These are phyloP conservation scores for Phytophthora cactorum DNA, from an alignment of 352 stramenopile genomes.

Conservation along the genomic window DNA sequence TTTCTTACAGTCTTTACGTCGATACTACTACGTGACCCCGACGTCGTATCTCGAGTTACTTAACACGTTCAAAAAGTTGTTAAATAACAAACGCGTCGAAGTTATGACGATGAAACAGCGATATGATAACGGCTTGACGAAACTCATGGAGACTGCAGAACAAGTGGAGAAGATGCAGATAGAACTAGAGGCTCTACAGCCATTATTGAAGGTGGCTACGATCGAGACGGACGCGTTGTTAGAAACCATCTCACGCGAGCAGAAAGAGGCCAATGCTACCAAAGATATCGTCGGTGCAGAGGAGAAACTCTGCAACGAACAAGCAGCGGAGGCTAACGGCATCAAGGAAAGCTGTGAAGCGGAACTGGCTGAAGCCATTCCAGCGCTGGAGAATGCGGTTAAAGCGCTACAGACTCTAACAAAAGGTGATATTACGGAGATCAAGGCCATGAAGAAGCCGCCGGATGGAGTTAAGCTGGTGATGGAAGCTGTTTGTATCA, in stretches of 20 bases:
- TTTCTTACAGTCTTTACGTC: conserved; percentile 87
- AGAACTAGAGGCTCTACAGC: conserved; percentile 93
- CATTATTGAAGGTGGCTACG: conserved; percentile 92
- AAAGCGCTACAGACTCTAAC: conserved; percentile 94
- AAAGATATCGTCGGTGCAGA: conserved; percentile 86
- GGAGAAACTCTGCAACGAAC: conserved; percentile 86
- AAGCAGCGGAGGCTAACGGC: conserved; percentile 85
- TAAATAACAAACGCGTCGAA: conserved; percentile 91
- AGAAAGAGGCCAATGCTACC: conserved; percentile 89
- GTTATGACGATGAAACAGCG: conserved; percentile 92
- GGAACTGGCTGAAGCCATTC: conserved; percentile 93
- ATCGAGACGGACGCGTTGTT: conserved; percentile 91
- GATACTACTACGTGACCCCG: conserved; percentile 96
- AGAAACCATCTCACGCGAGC: conserved; percentile 85
- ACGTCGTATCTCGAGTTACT: conserved; percentile 96
- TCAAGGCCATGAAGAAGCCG: conserved; percentile 97
- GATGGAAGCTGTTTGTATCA: conserved; percentile 96
- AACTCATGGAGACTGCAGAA: conserved; percentile 93
- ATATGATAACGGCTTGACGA: conserved; percentile 94
- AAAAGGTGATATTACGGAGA: conserved; percentile 95
- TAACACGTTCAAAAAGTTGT: conserved; percentile 95
- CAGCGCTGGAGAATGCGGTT: conserved; percentile 91
- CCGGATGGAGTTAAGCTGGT: conserved; percentile 94
- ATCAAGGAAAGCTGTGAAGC: conserved; percentile 94
- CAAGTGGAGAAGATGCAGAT: conserved; percentile 95